Percentiles rank a stretch among this genome's conserved stretches.
phyloP scores from a whole-genome alignment of 2,329 filamentous ascomycete species.

The Paraconiothyrium brasiliense region DNA sequence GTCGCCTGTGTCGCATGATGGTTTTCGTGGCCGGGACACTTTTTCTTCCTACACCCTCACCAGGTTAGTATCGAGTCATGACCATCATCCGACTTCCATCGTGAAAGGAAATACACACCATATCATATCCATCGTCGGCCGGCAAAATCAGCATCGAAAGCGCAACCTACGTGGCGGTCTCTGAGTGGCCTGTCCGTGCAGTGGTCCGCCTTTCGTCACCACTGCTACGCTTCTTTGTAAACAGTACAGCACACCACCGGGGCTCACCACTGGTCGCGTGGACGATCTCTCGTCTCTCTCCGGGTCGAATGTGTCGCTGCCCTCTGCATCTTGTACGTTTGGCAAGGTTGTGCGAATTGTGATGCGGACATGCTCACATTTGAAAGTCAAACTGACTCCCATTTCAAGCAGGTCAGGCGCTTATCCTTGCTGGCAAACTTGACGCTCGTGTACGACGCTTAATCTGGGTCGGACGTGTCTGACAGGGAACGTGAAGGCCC shows the following conservation, averaged over 20 bases:
- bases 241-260: constrained; percentile 23
- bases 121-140: constrained; percentile 30
- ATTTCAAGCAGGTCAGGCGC: constrained; percentile 43
- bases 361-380: constrained; percentile 35
- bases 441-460: constrained; percentile 43
- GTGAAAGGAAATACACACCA: constrained; percentile 25
- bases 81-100: constrained; percentile 19
- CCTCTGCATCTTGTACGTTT: constrained; percentile 3
- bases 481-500: constrained; percentile 30
- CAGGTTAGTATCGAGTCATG: constrained; percentile 18
- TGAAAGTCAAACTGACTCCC: constrained; percentile 31
- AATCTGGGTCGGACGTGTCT: constrained; percentile 30
- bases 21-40: constrained; percentile 27
- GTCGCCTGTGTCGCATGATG: constrained; percentile 33
- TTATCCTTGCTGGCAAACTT: constrained; percentile 36
- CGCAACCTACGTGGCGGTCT: constrained; percentile 52
- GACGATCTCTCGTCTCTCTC: constrained; percentile 19
- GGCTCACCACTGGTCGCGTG: constrained; percentile 23
- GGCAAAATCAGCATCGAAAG: constrained; percentile 30
- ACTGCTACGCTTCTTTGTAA: constrained; percentile 29
- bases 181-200: constrained; percentile 52
- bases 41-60: constrained; percentile 22
- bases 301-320: constrained; percentile 6
- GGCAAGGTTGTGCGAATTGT: constrained; percentile 26
- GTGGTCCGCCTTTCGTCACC: constrained; percentile 44